phyloP scores from a whole-genome alignment of 164 flowering plant species.

The Amborella trichopoda region DNA sequence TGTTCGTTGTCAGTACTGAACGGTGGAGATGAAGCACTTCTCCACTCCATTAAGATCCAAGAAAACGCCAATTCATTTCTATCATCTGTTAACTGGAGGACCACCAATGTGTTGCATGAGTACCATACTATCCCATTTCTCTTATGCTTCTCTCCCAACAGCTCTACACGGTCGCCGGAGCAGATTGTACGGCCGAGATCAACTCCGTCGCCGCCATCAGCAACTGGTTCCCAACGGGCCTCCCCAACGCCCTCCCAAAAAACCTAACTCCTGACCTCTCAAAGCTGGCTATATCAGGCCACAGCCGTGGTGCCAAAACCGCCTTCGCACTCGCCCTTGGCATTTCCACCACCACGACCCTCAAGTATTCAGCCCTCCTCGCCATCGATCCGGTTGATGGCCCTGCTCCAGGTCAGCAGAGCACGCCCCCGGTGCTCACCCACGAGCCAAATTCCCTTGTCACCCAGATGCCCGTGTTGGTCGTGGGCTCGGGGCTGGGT shows the following conservation, averaged over 20 bases:
- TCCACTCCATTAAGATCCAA: too few species aligned
- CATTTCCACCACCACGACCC: slow-evolving; percentile 9
- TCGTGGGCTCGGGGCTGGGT: slow-evolving; percentile 78
- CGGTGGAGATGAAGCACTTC: too few species aligned
- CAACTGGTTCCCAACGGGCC: slow-evolving; percentile 50
- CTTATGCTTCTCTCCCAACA: slow-evolving; percentile 8
- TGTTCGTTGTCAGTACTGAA: background rate
- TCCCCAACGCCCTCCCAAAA: slow-evolving; percentile 32
- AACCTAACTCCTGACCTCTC: slow-evolving; percentile 26
- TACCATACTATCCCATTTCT: background rate
- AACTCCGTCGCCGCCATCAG: slow-evolving; percentile 35
- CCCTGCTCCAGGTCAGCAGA: slow-evolving; percentile 60
- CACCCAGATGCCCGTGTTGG: slow-evolving; percentile 42
- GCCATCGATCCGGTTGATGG: slow-evolving; percentile 99
- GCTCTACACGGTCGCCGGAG: slow-evolving; percentile 45
- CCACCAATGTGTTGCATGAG: background rate
- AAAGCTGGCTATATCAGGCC: slow-evolving; percentile 62
- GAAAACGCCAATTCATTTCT: too few species aligned
- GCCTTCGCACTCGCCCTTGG: slow-evolving; percentile 61
- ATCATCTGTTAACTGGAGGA: background rate
- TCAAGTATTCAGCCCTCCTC: slow-evolving; percentile 53
- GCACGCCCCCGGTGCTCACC: slow-evolving; percentile 67
- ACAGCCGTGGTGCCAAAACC: slow-evolving; percentile 77
- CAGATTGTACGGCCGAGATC: slow-evolving; percentile 45
- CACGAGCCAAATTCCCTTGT: slow-evolving; percentile 59